Evolutionary conservation across 192 early-diverging fungal genomes (phyloP).

Genomic region (Dispira simplex): DNA sequence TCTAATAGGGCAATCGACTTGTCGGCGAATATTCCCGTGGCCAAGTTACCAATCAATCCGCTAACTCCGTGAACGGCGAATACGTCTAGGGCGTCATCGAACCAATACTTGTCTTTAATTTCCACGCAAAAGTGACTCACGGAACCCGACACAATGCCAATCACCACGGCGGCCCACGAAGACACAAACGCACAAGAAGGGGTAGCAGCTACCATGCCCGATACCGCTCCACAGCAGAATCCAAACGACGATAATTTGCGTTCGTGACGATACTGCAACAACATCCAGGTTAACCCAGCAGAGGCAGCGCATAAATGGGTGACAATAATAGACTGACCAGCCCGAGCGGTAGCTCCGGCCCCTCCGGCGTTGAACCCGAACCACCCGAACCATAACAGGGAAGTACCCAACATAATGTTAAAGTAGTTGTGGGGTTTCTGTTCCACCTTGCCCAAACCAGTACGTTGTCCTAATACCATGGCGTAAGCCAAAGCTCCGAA

Average conservation of each 20-base stretch:
- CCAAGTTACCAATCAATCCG: slow-evolving; percentile 62
- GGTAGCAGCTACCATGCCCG: slow-evolving; percentile 87
- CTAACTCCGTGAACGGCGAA: slow-evolving; percentile 82
- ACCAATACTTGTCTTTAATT: slow-evolving; percentile 69
- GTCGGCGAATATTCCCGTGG: slow-evolving; percentile 81
- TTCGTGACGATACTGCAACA: slow-evolving; percentile 61
- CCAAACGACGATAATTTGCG: slow-evolving; percentile 77
- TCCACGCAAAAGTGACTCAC: slow-evolving; percentile 70
- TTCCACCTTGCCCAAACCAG: slow-evolving; percentile 51
- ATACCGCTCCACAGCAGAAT: slow-evolving; percentile 88
- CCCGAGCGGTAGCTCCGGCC: slow-evolving; percentile 62
- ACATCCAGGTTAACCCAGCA: slow-evolving; percentile 72
- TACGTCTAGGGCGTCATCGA: slow-evolving; percentile 87
- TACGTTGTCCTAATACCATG: slow-evolving; percentile 69
- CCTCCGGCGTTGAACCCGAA: slow-evolving; percentile 93
- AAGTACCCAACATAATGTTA: slow-evolving; percentile 80
- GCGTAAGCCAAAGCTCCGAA: slow-evolving; percentile 80
- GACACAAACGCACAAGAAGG: slow-evolving; percentile 80
- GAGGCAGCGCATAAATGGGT: slow-evolving; percentile 76
- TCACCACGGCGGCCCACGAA: slow-evolving; percentile 64
- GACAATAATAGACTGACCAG: slow-evolving; percentile 69
- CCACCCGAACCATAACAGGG: slow-evolving; percentile 93
- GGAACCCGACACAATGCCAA: slow-evolving; percentile 55
- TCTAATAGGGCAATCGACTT: slow-evolving; percentile 49
- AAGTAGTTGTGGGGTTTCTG: slow-evolving; percentile 81